Conservation (phyloP, 495 filamentous ascomycete species). For the Aspergillus biplanus region DNA sequence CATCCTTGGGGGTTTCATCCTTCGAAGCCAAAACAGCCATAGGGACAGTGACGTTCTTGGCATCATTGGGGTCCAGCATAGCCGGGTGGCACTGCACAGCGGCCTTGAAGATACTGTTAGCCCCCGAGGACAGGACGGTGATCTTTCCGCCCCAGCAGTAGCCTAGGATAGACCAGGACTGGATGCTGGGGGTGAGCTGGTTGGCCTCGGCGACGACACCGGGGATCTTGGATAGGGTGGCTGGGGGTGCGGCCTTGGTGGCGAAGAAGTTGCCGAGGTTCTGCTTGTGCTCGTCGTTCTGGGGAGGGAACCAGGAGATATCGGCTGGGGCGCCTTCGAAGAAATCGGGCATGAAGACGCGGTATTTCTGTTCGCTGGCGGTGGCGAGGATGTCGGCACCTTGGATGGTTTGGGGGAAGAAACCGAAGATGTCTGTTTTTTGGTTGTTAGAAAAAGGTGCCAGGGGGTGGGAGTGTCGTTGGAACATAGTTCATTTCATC, state of each 20-base stretch:
- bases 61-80: slow-evolving; percentile 79
- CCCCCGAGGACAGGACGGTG: slow-evolving; percentile 58
- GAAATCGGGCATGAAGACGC: slow-evolving; percentile 62
- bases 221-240: slow-evolving; percentile 66
- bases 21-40: slow-evolving; percentile 67
- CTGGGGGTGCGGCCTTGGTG: slow-evolving; percentile 64
- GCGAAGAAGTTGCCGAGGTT: slow-evolving; percentile 77
- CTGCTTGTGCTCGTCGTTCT: slow-evolving; percentile 78
- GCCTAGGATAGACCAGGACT: slow-evolving; percentile 85
- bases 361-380: slow-evolving; percentile 52
- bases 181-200: slow-evolving; percentile 53
- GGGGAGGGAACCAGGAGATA: slow-evolving; percentile 68
- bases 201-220: slow-evolving; percentile 60
- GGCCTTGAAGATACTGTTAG: slow-evolving; percentile 66
- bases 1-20: slow-evolving; percentile 68
- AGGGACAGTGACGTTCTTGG: slow-evolving; percentile 65
- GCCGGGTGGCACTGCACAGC: slow-evolving; percentile 80
- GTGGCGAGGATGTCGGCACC: slow-evolving; percentile 61
- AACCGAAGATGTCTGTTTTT: slow-evolving; percentile 57
- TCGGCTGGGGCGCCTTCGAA: slow-evolving; percentile 54
- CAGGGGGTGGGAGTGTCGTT: no score
- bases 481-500: neutral
- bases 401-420: slow-evolving; percentile 57
- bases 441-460: neutral
- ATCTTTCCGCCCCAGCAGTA: slow-evolving; percentile 96